Conservation (phyloP, 208 protist species). For the Trypanosoma mega region DNA sequence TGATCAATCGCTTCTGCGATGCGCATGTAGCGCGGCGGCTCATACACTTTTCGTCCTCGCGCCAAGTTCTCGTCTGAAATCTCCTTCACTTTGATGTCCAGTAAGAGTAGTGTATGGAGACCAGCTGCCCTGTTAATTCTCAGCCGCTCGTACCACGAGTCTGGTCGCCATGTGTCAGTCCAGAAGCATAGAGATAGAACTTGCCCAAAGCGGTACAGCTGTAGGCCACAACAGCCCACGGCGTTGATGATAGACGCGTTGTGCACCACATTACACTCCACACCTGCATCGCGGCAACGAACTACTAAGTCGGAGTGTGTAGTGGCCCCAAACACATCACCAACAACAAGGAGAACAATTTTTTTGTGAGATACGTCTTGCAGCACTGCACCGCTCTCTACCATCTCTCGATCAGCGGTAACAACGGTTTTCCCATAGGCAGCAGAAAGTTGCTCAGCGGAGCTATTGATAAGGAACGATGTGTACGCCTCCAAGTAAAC, state of each 20-base stretch:
- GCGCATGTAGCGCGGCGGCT: constrained; percentile 99
- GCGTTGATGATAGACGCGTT: constrained; percentile 99
- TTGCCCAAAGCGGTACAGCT: constrained; percentile 99
- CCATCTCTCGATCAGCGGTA: constrained; percentile 95
- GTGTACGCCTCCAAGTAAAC: constrained; percentile 99
- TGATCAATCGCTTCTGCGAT: constrained; percentile 96
- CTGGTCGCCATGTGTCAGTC: constrained; percentile 96
- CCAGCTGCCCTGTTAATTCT: constrained; percentile 85
- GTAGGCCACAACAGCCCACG: constrained; percentile 97
- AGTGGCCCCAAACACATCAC: constrained; percentile 99
- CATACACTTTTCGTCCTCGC: constrained; percentile 94
- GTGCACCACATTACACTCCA: constrained; percentile 94
- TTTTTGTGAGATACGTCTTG: constrained; percentile 77
- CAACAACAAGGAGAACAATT: constrained; percentile 98
- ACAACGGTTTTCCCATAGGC: constrained; percentile 92
- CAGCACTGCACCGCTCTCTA: constrained; percentile 95
- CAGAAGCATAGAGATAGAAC: constrained; percentile 97
- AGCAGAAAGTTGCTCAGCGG: constrained; percentile 65
- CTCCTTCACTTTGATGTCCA: constrained; percentile 99
- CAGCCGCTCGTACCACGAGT: constrained; percentile 97
- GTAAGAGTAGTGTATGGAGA: constrained; percentile 97
- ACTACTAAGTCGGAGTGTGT: constrained; percentile 99
- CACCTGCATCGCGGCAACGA: constrained; percentile 87
- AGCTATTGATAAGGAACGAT: constrained; percentile 94
- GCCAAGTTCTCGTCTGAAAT: constrained; percentile 96